Evolutionary conservation across 2,329 filamentous ascomycete species (phyloP).

Genomic region (Aspergillus novofumigatus): DNA sequence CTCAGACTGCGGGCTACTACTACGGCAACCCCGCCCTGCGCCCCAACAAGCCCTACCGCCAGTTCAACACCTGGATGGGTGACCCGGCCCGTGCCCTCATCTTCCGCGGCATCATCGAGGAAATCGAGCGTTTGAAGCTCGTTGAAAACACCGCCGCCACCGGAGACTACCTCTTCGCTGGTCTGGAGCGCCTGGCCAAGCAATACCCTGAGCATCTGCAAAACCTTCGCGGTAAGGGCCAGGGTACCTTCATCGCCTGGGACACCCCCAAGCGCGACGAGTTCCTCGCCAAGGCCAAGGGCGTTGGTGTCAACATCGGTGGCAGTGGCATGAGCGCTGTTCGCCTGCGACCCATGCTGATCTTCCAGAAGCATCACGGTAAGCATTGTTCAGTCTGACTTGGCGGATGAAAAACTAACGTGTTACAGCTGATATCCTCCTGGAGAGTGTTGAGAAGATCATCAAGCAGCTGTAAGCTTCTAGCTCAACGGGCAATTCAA

Average conservation of each 20-base stretch:
- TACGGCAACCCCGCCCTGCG: slow-evolving; percentile 74
- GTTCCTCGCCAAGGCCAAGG: slow-evolving; percentile 75
- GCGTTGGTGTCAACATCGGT: slow-evolving; percentile 79
- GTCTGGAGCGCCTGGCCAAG: slow-evolving; percentile 62
- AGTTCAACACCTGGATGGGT: slow-evolving; percentile 98
- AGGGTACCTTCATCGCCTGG: slow-evolving; percentile 91
- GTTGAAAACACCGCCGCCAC: slow-evolving; percentile 73
- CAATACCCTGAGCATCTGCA: slow-evolving; percentile 73
- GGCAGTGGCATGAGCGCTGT: slow-evolving; percentile 74
- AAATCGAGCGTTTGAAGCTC: slow-evolving; percentile 72
- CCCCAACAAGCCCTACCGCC: slow-evolving; percentile 89
- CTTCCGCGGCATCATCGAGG: slow-evolving; percentile 79
- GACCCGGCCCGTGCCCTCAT: slow-evolving; percentile 80
- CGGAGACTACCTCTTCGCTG: slow-evolving; percentile 71
- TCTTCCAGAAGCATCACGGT: slow-evolving; percentile 86
- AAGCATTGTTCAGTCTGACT: slow-evolving; percentile 14
- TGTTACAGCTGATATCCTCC: slow-evolving; percentile 64
- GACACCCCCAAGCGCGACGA: slow-evolving; percentile 76
- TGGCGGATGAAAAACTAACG: slow-evolving; percentile 12
- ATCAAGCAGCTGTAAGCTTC: slow-evolving; percentile 44
- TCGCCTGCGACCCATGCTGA: slow-evolving; percentile 80
- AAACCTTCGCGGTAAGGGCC: slow-evolving; percentile 81
- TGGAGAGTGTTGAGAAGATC: slow-evolving; percentile 74
- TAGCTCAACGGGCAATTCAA: neutral
- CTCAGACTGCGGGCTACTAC: slow-evolving; percentile 90